Percentiles rank a stretch among this genome's conserved stretches.
Evolutionary conservation across 768 basidiomycete species (phyloP).

Genomic region (Neoboletus brunneissimus): DNA sequence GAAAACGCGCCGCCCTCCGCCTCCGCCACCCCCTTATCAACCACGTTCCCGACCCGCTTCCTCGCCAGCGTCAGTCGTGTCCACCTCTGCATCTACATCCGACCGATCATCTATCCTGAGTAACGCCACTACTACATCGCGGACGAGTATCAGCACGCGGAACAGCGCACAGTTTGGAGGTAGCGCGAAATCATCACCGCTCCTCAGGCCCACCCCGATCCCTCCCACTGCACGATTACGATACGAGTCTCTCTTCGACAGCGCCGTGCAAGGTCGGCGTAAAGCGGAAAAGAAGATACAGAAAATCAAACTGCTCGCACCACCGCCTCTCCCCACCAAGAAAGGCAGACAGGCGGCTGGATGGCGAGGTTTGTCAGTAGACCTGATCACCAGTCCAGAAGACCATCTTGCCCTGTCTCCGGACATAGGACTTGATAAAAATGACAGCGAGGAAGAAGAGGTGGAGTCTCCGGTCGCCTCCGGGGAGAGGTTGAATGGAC

Average conservation of each 20-base stretch:
- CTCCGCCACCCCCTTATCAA: conserved; percentile 36
- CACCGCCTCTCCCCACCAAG: conserved; percentile 38
- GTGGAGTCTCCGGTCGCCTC: conserved; percentile 25
- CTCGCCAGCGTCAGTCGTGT: conserved; percentile 37
- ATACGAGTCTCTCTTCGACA: conserved; percentile 65
- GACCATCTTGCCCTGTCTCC: conserved; percentile 24
- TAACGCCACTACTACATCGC: conserved; percentile 36
- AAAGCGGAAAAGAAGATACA: conserved; percentile 34
- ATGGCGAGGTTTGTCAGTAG: conserved; percentile 72
- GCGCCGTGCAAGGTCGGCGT: conserved; percentile 53
- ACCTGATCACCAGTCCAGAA: conserved; percentile 51
- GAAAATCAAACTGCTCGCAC: conserved; percentile 29
- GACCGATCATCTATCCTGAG: conserved; percentile 66
- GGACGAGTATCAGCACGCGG: conserved; percentile 38
- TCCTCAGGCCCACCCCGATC: conserved; percentile 60
- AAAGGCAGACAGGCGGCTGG: conserved; percentile 59
- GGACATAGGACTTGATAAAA: conserved; percentile 14
- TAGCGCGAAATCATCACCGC: conserved; percentile 28
- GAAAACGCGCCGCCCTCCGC: conserved; percentile 38
- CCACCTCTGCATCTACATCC: conserved; percentile 44
- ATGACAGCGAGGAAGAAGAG: conserved; percentile 30
- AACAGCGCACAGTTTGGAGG: conserved; percentile 25
- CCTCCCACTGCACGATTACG: conserved; percentile 61
- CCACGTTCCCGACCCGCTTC: conserved; percentile 32
- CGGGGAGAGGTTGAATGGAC: conserved; percentile 54